Evolutionary conservation across 2,329 filamentous ascomycete genomes (phyloP).

Genomic region (Dendrostoma leiphaemia): DNA sequence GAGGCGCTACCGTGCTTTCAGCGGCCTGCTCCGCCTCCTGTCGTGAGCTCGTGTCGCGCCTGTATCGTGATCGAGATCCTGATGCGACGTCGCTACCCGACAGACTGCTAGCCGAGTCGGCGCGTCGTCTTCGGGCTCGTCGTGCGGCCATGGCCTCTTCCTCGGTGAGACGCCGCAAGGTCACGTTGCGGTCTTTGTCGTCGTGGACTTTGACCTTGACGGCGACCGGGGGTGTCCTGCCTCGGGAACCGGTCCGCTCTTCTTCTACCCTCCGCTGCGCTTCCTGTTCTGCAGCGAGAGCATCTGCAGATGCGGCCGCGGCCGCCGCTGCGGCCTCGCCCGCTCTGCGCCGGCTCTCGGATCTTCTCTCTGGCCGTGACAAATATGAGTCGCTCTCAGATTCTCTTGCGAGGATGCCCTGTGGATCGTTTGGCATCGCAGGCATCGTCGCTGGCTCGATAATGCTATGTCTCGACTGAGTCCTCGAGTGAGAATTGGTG

Average conservation of each 20-base stretch:
- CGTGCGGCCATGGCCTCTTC: constrained; percentile 51
- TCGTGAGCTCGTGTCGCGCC: constrained; percentile 50
- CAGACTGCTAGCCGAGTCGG: constrained; percentile 53
- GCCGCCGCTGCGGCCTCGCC: constrained; percentile 45
- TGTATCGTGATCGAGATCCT: constrained; percentile 46
- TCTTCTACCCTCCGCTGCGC: constrained; percentile 28
- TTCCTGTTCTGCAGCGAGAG: constrained; percentile 48
- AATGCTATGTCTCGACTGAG: constrained; percentile 39
- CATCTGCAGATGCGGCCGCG: constrained; percentile 45
- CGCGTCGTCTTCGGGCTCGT: constrained; percentile 39
- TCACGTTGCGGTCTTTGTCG: constrained; percentile 60
- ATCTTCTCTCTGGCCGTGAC: constrained; percentile 41
- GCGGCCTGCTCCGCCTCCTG: constrained; percentile 43
- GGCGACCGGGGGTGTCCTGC: constrained; percentile 46
- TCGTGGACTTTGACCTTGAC: constrained; percentile 61
- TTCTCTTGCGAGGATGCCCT: constrained; percentile 38
- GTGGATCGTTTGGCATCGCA: constrained; percentile 51
- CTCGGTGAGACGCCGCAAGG: constrained; percentile 59
- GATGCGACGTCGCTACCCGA: constrained; percentile 47
- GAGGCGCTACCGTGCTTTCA: constrained; percentile 35
- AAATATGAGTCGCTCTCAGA: constrained; percentile 43
- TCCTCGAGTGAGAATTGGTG: constrained; percentile 29
- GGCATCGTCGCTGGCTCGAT: constrained; percentile 46
- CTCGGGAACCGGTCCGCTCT: constrained; percentile 34
- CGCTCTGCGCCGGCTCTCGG: constrained; percentile 45